Conservation (phyloP, 352 stramenopile genomes). For the Halophytophthora batemanensis region DNA sequence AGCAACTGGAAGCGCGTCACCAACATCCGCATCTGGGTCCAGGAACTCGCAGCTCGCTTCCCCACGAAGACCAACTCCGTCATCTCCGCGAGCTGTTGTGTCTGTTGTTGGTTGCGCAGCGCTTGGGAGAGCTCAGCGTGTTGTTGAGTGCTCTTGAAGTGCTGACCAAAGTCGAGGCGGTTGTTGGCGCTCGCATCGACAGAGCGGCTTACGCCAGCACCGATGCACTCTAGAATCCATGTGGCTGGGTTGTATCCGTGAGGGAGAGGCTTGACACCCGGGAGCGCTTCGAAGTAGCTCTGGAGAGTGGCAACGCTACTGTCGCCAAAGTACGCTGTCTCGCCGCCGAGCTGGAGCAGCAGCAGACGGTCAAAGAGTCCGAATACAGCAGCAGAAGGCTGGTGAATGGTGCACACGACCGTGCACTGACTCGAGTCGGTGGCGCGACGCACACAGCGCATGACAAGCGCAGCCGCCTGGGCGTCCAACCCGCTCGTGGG, state of each 20-base stretch:
- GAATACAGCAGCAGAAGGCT: constrained; percentile 62
- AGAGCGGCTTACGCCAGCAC: constrained; percentile 60
- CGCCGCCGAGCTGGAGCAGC: constrained; percentile 46
- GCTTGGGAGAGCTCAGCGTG: constrained; percentile 19
- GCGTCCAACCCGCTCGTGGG: constrained; percentile 61
- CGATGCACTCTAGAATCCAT: constrained; percentile 85
- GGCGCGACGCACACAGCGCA: constrained; percentile 9
- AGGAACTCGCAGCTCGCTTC: constrained; percentile 20
- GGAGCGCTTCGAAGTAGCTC: constrained; percentile 32
- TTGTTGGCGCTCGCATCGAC: constrained; percentile 5
- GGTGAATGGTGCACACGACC: constrained; percentile 27
- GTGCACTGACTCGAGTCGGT: constrained; percentile 9
- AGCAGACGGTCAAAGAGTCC: constrained; percentile 79
- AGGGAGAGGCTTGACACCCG: constrained; percentile 31
- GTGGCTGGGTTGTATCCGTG: constrained; percentile 83
- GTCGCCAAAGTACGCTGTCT: constrained; percentile 42
- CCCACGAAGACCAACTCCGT: constrained; percentile 14
- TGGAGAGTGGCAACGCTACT: constrained; percentile 17
- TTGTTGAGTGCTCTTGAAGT: constrained; percentile 27
- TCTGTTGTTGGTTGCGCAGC: constrained; percentile 11
- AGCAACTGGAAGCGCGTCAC: constrained; percentile 42
- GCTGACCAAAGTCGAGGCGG: constrained; percentile 14
- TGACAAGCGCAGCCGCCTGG: constrained; percentile 66
- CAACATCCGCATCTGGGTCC: constrained; percentile 31
- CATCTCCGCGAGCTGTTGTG: background rate